Conservation (phyloP, 2,329 filamentous ascomycete genomes). For the Didymella pomorum region DNA sequence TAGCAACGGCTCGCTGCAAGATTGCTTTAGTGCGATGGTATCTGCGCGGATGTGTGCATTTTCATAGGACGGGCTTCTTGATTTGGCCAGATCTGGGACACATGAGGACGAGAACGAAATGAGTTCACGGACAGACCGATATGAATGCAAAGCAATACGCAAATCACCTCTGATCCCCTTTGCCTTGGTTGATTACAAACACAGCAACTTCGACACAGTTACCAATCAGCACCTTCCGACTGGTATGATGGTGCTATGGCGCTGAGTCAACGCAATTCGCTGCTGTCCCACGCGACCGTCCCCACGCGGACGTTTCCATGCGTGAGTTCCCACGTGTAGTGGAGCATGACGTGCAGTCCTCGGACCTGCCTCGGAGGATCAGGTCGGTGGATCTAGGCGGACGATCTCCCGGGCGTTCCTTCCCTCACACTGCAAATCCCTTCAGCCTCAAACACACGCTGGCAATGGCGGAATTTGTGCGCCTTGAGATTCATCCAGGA, state of each 20-base stretch:
- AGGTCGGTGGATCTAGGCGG: not conserved
- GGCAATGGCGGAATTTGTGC: not conserved
- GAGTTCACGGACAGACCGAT: not conserved
- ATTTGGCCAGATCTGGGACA: not conserved
- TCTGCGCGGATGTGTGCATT: not conserved
- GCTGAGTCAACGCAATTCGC: not conserved
- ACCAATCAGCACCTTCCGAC: not conserved
- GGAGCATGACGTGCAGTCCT: not conserved
- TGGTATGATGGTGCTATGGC: not conserved
- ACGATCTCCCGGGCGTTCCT: not conserved
- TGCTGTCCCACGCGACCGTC: not conserved
- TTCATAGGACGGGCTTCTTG: not conserved
- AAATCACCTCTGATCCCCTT: not conserved
- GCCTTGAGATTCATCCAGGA: no score
- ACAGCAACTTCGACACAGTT: not conserved
- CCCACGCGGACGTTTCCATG: no score
- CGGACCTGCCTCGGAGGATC: not conserved
- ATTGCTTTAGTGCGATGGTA: conserved; percentile 9
- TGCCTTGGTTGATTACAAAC: not conserved
- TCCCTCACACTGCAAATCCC: not conserved
- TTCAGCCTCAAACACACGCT: not conserved
- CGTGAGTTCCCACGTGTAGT: not conserved
- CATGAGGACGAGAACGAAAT: not conserved
- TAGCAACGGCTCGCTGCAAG: not conserved
- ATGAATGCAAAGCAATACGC: not conserved